Conservation (phyloP, 768 basidiomycete genomes). For the Podaxis rugospora region DNA sequence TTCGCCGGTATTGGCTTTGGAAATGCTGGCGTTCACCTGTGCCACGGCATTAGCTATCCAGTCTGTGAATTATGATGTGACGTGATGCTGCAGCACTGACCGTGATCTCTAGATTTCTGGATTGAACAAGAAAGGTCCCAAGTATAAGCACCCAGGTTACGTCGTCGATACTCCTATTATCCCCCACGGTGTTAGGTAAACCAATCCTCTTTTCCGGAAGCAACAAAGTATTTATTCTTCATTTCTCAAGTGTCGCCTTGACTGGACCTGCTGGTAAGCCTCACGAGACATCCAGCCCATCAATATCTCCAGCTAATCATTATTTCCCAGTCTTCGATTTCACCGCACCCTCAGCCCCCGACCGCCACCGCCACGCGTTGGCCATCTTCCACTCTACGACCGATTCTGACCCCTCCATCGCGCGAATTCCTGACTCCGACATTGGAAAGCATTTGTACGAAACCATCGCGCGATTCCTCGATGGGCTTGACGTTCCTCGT, state of each 20-base stretch:
- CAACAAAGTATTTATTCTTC: background rate
- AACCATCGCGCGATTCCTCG: slow-evolving; percentile 84
- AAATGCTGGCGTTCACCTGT: slow-evolving; percentile 88
- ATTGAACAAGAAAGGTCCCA: slow-evolving; percentile 90
- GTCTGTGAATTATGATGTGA: slow-evolving; percentile 35
- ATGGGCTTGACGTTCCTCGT: slow-evolving; percentile 78
- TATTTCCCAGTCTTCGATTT: slow-evolving; percentile 75
- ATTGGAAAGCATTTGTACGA: slow-evolving; percentile 79
- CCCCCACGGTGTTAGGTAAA: slow-evolving; percentile 82
- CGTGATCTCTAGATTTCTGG: slow-evolving; percentile 67
- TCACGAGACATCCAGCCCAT: background rate
- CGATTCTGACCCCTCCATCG: slow-evolving; percentile 63
- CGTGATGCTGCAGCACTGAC: background rate
- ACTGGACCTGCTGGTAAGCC: slow-evolving; percentile 77
- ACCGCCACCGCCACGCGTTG: slow-evolving; percentile 85
- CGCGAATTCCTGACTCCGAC: slow-evolving; percentile 72
- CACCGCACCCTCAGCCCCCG: slow-evolving; percentile 90
- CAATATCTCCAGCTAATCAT: background rate
- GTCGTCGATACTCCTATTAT: slow-evolving; percentile 83
- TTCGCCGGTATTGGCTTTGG: slow-evolving; percentile 96
- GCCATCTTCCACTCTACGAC: slow-evolving; percentile 74
- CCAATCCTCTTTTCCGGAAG: background rate
- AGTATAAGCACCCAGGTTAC: slow-evolving; percentile 91
- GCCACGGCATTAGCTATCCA: slow-evolving; percentile 87
- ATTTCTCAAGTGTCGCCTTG: slow-evolving; percentile 61